Evolutionary conservation across 164 flowering plant genomes (phyloP).

Genomic region (Nymphaea colorata): DNA sequence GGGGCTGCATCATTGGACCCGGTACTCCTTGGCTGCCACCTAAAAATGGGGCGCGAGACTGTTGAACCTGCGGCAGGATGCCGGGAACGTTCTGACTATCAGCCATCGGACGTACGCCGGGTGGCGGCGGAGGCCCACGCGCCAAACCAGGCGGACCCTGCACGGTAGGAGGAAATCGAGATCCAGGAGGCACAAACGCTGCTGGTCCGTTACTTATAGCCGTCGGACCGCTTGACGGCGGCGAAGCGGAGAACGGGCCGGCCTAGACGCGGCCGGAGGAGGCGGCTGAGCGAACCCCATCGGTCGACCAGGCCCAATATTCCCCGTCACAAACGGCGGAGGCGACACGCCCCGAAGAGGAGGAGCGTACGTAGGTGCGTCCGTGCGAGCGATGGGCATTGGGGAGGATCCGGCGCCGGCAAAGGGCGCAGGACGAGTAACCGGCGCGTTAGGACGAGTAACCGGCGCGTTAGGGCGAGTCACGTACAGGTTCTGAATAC

Average conservation of each 20-base stretch:
- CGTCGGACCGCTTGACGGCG: constrained; percentile 22
- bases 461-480: too few species aligned
- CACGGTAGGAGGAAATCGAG: constrained; percentile 29
- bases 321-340: too few species aligned
- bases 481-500: too few species aligned
- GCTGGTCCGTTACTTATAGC: constrained; percentile 56
- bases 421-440: too few species aligned
- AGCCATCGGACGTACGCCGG: constrained; percentile 11
- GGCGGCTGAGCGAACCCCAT: too few species aligned
- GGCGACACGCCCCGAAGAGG: too few species aligned
- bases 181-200: constrained; percentile 20
- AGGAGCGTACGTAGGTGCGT: too few species aligned
- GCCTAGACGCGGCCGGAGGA: background rate
- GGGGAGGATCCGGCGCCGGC: too few species aligned
- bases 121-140: constrained; percentile 32
- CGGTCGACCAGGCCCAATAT: too few species aligned
- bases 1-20: background rate
- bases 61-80: too few species aligned
- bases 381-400: too few species aligned
- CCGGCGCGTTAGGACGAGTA: background rate
- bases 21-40: constrained; percentile 1
- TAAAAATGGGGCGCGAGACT: constrained; percentile 12
- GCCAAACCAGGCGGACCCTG: constrained; percentile 33
- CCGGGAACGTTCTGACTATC: constrained; percentile 13
- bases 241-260: constrained; percentile 10